Base-by-base conservation (phyloP, 345 rosid species). In the Diplotaxis tenuifolia region DNA sequence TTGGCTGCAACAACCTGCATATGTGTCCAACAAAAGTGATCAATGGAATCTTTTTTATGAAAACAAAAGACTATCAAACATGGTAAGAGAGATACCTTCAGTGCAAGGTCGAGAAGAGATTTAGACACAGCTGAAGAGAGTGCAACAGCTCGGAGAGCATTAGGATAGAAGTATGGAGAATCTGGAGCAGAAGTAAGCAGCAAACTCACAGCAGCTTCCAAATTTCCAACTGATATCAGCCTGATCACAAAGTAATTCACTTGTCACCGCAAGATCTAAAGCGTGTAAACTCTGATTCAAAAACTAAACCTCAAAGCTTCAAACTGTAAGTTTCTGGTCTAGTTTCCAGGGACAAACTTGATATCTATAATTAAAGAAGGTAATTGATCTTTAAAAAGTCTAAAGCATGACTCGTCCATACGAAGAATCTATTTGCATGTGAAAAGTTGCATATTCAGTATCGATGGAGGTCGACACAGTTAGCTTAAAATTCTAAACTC, bases 81-180 rank as follows among this genome's bases (percentile, higher is more conserved):
- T 34, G 14, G 16, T 2, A 62, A 52, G 62, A 50, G 4, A 67
- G 70, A 45, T 70, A 88, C 97, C 93, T 94, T 94, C 22, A 94
- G 88, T 58, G 97, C 96, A 73, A 94, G 96, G 78, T 94, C 97
- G 59, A 86, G 96, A 82, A 94, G 97, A 83, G 97, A 89, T 71
- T 79, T 84, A 68, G 98, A 94, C 74, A 94, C 97, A 27, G 97
- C 98, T 74, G 97, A 91, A 71, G 98, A 80, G 82, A 94, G 97
- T 69, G 97, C 97, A 55, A 94, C 95, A 4, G 96, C 98, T 77
- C 98, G 97, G 56, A 94, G 82, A 69, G 98, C 95, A 85, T 91
- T 91, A 62, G 89, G 84, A 81, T 91, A 91, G 83, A 94, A 94
- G 79, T 85, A 94, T 72, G 95, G 75, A 73, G 96, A 88, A 75